A percentile compares a stretch with the other conserved stretches of the same genome.
These are phyloP conservation scores for Phoenix dactylifera DNA, from an alignment of 176 grass and related monocot species.

Conservation along the genomic window DNA sequence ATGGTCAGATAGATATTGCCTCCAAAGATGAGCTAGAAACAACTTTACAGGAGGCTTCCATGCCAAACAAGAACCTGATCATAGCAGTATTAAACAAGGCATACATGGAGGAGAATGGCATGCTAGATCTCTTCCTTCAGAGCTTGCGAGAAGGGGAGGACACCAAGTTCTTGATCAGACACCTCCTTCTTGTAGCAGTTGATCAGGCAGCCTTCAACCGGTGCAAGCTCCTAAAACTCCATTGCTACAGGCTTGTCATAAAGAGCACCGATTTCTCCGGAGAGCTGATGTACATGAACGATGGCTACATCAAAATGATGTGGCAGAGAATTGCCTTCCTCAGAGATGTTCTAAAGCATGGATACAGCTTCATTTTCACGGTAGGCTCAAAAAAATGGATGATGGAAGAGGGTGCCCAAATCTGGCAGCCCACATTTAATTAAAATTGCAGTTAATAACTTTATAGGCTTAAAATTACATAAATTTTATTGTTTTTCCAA, in stretches of 20 bases:
- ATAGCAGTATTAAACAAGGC: conserved; percentile 63
- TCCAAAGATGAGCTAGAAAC: conserved; percentile 27
- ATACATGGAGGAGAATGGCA: conserved; percentile 6
- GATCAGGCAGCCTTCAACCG: neutral
- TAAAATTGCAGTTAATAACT: neutral
- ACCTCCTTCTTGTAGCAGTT: neutral
- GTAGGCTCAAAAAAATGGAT: conserved; percentile 5
- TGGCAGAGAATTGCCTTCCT: conserved; percentile 52
- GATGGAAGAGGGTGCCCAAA: neutral
- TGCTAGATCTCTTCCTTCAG: neutral
- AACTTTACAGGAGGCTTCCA: conserved; percentile 33
- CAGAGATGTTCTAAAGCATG: conserved; percentile 44
- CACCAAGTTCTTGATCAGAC: neutral
- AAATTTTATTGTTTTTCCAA: too few species aligned
- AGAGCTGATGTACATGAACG: conserved; percentile 48
- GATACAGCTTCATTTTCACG: conserved; percentile 76
- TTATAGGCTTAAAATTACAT: neutral
- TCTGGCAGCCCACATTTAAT: too few species aligned
- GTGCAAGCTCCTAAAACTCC: neutral
- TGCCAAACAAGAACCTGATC: conserved; percentile 58
- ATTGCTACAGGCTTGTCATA: neutral
- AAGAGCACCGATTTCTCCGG: conserved; percentile 25
- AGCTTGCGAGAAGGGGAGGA: neutral
- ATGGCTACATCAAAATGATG: conserved; percentile 64
- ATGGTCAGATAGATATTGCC: neutral